These are phyloP conservation scores for Geranium rotundifolium DNA, from an alignment of 345 rosid species.

Conservation along the genomic window DNA sequence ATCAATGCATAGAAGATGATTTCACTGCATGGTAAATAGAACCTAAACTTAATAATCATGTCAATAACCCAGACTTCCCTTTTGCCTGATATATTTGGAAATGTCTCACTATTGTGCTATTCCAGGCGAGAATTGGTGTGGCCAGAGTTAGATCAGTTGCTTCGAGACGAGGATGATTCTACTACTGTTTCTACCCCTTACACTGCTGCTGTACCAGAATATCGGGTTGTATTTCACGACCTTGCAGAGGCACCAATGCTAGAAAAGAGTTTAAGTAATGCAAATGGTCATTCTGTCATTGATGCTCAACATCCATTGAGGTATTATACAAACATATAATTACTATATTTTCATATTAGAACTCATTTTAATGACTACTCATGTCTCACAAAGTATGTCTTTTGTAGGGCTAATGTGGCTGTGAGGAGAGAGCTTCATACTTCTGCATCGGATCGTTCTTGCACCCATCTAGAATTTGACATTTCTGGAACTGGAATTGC, in stretches of 20 bases:
- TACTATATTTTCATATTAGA: neutral
- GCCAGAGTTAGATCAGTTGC: constrained; percentile 78
- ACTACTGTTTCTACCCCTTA: constrained; percentile 64
- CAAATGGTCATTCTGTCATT: constrained; percentile 52
- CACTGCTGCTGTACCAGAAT: constrained; percentile 81
- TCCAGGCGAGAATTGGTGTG: constrained; percentile 69
- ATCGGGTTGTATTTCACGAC: constrained; percentile 63
- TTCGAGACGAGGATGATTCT: constrained; percentile 69
- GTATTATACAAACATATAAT: constrained; percentile 20
- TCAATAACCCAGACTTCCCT: no score
- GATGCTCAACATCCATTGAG: constrained; percentile 92
- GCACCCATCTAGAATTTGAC: constrained; percentile 92
- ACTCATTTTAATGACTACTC: constrained; percentile 13
- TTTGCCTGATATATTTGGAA: neutral
- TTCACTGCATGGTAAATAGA: constrained; percentile 32
- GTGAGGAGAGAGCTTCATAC: constrained; percentile 76
- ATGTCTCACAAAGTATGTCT: constrained; percentile 7
- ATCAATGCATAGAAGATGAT: constrained; percentile 91
- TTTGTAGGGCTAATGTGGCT: constrained; percentile 65
- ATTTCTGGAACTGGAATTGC: constrained; percentile 52
- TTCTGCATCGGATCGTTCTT: constrained; percentile 81
- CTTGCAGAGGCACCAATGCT: constrained; percentile 19
- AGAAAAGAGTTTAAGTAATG: constrained; percentile 24
- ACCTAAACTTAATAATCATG: neutral
- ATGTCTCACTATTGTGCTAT: constrained; percentile 6